Percentiles rank a stretch among this genome's conserved stretches.
Conservation (phyloP, 768 basidiomycete species). For the Russula ochroleuca region DNA sequence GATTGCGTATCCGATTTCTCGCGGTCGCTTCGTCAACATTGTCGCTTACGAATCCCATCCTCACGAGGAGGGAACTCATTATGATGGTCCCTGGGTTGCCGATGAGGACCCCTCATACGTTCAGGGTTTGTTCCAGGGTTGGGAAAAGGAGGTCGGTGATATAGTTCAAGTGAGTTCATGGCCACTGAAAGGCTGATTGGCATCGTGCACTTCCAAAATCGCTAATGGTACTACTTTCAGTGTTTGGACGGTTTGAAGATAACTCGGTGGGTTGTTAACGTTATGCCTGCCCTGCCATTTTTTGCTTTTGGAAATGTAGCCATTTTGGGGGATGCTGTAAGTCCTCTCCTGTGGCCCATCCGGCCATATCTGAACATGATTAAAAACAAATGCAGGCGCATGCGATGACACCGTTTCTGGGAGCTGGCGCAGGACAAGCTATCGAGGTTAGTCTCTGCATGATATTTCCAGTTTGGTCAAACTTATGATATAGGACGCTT, state of each 20-base stretch:
- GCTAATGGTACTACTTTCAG: background rate
- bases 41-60: conserved; percentile 16
- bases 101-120: conserved; percentile 11
- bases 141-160: conserved; percentile 28
- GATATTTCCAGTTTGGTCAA: no score
- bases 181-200: background rate
- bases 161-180: conserved; percentile 46
- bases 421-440: conserved; percentile 41
- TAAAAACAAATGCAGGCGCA: conserved; percentile 30
- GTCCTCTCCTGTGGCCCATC: conserved; percentile 4
- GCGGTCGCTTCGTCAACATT: conserved; percentile 52
- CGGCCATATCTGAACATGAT: background rate
- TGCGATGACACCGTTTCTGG: conserved; percentile 43
- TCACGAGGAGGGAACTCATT: conserved; percentile 14
- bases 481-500: conserved; percentile 35
- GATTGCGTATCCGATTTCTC: conserved; percentile 57
- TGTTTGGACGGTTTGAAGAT: conserved; percentile 12
- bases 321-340: conserved; percentile 42
- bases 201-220: background rate
- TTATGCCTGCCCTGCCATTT: conserved; percentile 47
- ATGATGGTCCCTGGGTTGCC: conserved; percentile 8
- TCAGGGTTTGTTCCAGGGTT: conserved; percentile 9
- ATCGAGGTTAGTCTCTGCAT: conserved; percentile 37
- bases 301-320: conserved; percentile 52
- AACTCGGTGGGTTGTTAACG: conserved; percentile 62